Conservation (phyloP, 805 yeast genomes). For the Zygosaccharomyces lentus region DNA sequence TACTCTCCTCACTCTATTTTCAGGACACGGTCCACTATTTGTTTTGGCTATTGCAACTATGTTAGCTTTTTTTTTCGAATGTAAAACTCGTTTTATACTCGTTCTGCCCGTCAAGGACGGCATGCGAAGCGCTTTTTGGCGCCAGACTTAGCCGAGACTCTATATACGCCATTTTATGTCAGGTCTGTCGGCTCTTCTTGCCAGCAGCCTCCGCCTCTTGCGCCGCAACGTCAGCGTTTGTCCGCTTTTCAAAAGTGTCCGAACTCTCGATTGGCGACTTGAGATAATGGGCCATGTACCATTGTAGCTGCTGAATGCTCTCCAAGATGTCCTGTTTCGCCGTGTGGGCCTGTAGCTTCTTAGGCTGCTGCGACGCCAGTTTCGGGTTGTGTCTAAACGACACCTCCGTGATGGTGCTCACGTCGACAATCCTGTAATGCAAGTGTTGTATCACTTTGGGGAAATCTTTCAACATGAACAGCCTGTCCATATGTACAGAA, state of each 20-base stretch:
- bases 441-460: conserved; percentile 62
- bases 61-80: too few relatives aligned
- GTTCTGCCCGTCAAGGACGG: too few relatives aligned
- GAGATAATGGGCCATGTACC: conserved; percentile 69
- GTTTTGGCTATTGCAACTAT: too few relatives aligned
- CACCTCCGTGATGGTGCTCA: conserved; percentile 78
- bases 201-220: background rate
- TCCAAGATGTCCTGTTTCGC: conserved; percentile 87
- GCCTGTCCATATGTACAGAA: conserved; percentile 84
- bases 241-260: conserved; percentile 4
- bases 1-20: too few relatives aligned
- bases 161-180: background rate
- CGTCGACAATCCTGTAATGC: conserved; percentile 83
- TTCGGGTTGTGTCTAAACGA: conserved; percentile 71
- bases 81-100: too few relatives aligned
- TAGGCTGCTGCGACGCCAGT: conserved; percentile 52
- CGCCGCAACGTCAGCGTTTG: conserved; percentile 1
- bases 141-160: too few relatives aligned
- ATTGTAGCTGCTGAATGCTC: conserved; percentile 76
- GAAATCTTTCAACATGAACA: conserved; percentile 78
- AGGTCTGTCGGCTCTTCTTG: conserved; percentile 1
- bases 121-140: too few relatives aligned
- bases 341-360: conserved; percentile 71
- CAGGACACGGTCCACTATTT: too few relatives aligned
- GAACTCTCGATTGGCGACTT: conserved; percentile 23